A percentile compares a stretch with the other conserved stretches of the same genome.
Conservation (phyloP, 148 eudicot species). For the Chenopodium suecicum region DNA sequence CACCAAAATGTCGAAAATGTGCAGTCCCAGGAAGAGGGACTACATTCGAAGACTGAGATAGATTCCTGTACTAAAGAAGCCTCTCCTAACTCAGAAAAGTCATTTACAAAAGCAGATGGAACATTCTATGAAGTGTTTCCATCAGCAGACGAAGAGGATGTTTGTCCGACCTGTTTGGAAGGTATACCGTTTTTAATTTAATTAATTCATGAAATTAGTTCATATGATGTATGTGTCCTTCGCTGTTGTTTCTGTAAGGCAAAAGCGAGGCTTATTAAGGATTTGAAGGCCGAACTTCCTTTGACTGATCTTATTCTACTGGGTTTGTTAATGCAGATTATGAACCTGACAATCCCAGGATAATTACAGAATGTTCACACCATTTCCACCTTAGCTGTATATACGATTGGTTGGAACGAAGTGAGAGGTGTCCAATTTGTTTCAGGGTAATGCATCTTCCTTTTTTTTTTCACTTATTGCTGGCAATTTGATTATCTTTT, state of each 20-base stretch:
- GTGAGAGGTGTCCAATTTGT: constrained; percentile 24
- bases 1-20: not conserved
- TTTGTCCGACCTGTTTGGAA: constrained; percentile 27
- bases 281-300: not conserved
- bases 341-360: constrained; percentile 25
- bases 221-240: not conserved
- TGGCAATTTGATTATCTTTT: too few relatives aligned
- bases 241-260: not conserved
- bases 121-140: not conserved
- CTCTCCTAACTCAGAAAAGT: not conserved
- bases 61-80: not conserved
- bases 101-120: not conserved
- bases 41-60: not conserved
- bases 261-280: not conserved
- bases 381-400: constrained; percentile 31
- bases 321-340: constrained; percentile 7
- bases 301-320: not conserved
- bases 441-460: constrained; percentile 16
- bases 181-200: not conserved
- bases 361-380: constrained; percentile 23
- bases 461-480: too few relatives aligned
- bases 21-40: not conserved
- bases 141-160: constrained; percentile 14
- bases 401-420: constrained; percentile 32
- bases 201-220: not conserved